Conservation (phyloP, 495 filamentous ascomycete genomes). For the Pyronema domesticum region DNA sequence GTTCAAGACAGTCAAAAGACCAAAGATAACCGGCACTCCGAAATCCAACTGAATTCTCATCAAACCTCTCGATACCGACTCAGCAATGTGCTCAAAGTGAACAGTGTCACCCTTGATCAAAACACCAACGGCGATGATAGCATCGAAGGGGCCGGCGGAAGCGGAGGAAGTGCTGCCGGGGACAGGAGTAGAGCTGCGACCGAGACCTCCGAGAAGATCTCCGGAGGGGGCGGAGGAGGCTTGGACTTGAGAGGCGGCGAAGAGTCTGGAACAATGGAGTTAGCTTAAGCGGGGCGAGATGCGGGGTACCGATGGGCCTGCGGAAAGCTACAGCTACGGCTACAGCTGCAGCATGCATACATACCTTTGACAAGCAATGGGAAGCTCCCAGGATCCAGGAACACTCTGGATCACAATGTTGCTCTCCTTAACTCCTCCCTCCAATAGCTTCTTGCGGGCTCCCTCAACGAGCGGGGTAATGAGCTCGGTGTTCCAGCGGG, state of each 20-base stretch:
- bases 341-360: slow-evolving; percentile 2
- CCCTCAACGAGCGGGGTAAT: slow-evolving; percentile 68
- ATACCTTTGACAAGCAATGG: slow-evolving; percentile 68
- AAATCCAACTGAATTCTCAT: slow-evolving; percentile 87
- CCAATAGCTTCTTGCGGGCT: slow-evolving; percentile 40
- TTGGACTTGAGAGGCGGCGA: slow-evolving; percentile 72
- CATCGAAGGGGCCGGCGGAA: slow-evolving; percentile 56
- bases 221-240: slow-evolving; percentile 53
- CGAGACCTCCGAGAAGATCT: slow-evolving; percentile 54
- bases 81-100: slow-evolving; percentile 98
- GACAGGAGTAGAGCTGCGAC: slow-evolving; percentile 20
- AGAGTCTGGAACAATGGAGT: slow-evolving; percentile 39
- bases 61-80: slow-evolving; percentile 69
- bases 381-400: slow-evolving; percentile 86
- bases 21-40: slow-evolving; percentile 79
- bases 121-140: slow-evolving; percentile 85
- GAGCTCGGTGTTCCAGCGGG: slow-evolving; percentile 71
- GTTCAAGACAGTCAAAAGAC: slow-evolving; percentile 69
- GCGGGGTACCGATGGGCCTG: not conserved
- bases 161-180: slow-evolving; percentile 21
- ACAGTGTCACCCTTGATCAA: slow-evolving; percentile 96
- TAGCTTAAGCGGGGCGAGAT: not conserved
- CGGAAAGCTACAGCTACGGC: not conserved
- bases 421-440: slow-evolving; percentile 61
- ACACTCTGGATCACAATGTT: slow-evolving; percentile 82